Base-by-base conservation (phyloP, 257 asterid genomes). In the Scutellaria barbata region DNA sequence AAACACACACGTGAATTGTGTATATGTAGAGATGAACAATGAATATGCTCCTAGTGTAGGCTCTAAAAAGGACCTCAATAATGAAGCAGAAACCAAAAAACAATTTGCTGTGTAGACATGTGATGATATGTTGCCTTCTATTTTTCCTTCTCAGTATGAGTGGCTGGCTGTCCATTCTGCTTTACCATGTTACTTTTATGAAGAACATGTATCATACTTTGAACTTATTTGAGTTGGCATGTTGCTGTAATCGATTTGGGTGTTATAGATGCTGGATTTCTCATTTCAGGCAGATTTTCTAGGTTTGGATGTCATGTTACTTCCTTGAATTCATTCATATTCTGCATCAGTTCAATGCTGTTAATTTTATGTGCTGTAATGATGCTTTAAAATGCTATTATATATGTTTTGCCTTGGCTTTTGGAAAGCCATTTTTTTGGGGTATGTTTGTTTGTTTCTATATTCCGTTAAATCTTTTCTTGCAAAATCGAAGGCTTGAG, bases 61-160 rank as follows among this genome's bases (percentile, higher is more conserved):
- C 35, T 30, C 35, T 30, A 30, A 30, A 11, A 14, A 46, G n/a
- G 14, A 14, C 52, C 52, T 14, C 52, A 46, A 46, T 79, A 68
- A 76, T 76, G 78, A 73, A 76, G 14, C 17, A 48, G 69, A 68
- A 52, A 64, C 60, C 76, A 14, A 10, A 63, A 69, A 63, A 46
- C 64, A 58, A 20, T 51, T 63, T 71, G 71, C 14, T 41, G 69
- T 56, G 64, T 46, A 55, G 79, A 62, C 82, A 73, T 82, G 86
- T 79, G 84, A 76, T 40, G 22, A 57, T 63, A 59, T 54, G 54
- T 58, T 66, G 54, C 16, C 67, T 56, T 65, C 52, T 10, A 39
- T 51, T 45, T 14, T 10, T 61, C 50, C 51, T 73, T 56, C 73
- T 55, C 42, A 25, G 18, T 8, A 18, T 53, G 42, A 69, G 61